A percentile compares a stretch with the other conserved stretches of the same genome.
Conservation (phyloP, 2,329 filamentous ascomycete genomes). For the Phialophora verrucosa region DNA sequence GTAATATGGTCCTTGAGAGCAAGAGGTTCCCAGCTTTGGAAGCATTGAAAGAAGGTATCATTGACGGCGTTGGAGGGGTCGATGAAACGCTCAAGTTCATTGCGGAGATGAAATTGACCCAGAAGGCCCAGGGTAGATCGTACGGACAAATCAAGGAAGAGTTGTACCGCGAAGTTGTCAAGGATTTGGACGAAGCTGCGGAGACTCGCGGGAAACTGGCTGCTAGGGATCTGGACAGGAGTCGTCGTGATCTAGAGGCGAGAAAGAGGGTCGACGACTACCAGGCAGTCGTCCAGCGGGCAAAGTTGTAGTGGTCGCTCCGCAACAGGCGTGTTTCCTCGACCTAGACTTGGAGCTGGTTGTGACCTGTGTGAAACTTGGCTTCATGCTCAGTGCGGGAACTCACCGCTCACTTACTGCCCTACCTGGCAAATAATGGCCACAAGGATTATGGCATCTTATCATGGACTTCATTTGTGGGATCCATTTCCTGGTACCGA, state of each 20-base stretch:
- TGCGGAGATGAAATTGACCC: slow-evolving; percentile 62
- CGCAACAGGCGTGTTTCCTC: not conserved
- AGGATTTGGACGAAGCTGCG: slow-evolving; percentile 55
- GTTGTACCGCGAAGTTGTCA: slow-evolving; percentile 72
- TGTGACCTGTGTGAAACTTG: not conserved
- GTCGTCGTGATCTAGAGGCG: slow-evolving; percentile 51
- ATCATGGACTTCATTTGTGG: not conserved
- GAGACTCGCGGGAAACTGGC: slow-evolving; percentile 53
- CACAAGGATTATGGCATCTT: not conserved
- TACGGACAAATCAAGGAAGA: slow-evolving; percentile 76
- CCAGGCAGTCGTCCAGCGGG: slow-evolving; percentile 52
- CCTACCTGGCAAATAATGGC: not conserved
- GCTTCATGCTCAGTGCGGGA: not conserved
- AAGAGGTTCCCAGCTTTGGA: slow-evolving; percentile 68
- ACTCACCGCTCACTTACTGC: not conserved
- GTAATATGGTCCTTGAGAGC: slow-evolving; percentile 74
- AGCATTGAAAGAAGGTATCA: slow-evolving; percentile 69
- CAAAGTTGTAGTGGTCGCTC: slow-evolving; percentile 48
- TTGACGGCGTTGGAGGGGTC: slow-evolving; percentile 70
- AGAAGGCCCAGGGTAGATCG: slow-evolving; percentile 68
- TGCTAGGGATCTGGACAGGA: slow-evolving; percentile 53
- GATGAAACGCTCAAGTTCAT: slow-evolving; percentile 68
- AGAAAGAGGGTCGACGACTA: slow-evolving; percentile 58
- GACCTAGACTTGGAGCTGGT: not conserved
- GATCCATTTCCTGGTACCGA: not conserved